Evolutionary conservation across 805 yeast species (phyloP), one percentile per base, ranked within the genome.

Genomic region (Kodamaea kakaduensis): DNA sequence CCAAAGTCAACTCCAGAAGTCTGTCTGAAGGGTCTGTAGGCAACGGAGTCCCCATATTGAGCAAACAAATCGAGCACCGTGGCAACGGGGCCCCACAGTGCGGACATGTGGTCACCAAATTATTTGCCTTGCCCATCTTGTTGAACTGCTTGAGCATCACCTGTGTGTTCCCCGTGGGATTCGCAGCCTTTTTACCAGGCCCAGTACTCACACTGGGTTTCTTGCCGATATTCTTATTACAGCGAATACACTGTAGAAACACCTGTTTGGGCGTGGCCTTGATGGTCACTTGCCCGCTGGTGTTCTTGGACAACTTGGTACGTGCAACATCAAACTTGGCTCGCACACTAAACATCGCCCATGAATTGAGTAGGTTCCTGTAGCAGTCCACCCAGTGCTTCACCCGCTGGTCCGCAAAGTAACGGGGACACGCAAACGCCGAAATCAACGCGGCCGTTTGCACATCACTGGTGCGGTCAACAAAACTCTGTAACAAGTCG

Each of bases 61-160:
- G 61, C 21, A 88, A 59, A 50, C 97, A 90, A 5, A 90, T 83
- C 0, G 96, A 88, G 60, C 97, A 90, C 43, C 95, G 64, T 0
- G 97, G 97, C 15, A 87, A 67, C 13, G 90, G 81, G 1, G 84
- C 75, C 3, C 94, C 90, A 64, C 97, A 90, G 48, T 84, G 84
- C 0, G 89, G 88, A 55, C 97, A 89, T 19, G 58, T 54, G 17
- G 50, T 52, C 32, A 55, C 36, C 33, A 57, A 62, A 16, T 46
- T 51, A 17, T 41, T 45, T 8, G 32, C 42, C 37, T 31, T 47
- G 37, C 44, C 48, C 44, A 51, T 18, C 34, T 59, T 61, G 41
- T 56, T 63, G 44, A 64, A 61, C 42, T 63, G 68, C 33, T 59
- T 62, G 45, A 62, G 47, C 32, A 60, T 35, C 35, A 30, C 50